Evolutionary conservation across 2,329 filamentous ascomycete genomes (phyloP).

Genomic region (Berkeleyomyces basicola): DNA sequence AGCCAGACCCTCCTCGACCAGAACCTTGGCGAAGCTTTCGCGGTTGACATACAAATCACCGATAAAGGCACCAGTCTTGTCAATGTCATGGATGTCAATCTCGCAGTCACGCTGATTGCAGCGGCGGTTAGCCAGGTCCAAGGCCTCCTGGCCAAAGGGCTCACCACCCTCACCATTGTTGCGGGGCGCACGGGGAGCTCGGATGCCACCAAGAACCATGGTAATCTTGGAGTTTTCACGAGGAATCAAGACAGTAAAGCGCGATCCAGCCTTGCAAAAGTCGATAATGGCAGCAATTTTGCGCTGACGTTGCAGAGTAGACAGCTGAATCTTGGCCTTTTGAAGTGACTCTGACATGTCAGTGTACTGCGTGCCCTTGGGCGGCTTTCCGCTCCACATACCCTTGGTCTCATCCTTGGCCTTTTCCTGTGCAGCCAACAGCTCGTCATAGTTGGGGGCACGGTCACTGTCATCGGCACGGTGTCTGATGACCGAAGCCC

Average conservation of each 20-base stretch:
- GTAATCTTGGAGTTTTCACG: conserved; percentile 90
- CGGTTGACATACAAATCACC: conserved; percentile 85
- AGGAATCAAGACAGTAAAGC: conserved; percentile 82
- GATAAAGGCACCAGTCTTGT: conserved; percentile 96
- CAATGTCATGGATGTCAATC: conserved; percentile 83
- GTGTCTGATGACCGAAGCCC: conserved; percentile 86
- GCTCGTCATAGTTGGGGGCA: conserved; percentile 83
- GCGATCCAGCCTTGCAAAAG: conserved; percentile 91
- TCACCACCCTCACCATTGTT: conserved; percentile 62
- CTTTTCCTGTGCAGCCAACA: conserved; percentile 61
- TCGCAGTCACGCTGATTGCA: conserved; percentile 92
- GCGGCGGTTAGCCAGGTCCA: conserved; percentile 76
- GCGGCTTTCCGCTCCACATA: conserved; percentile 83
- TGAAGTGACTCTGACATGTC: conserved; percentile 88
- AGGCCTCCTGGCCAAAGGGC: conserved; percentile 86
- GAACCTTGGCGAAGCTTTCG: conserved; percentile 84
- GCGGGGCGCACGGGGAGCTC: conserved; percentile 72
- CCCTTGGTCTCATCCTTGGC: conserved; percentile 83
- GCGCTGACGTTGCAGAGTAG: conserved; percentile 75
- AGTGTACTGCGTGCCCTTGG: conserved; percentile 64
- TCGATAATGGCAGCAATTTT: conserved; percentile 87
- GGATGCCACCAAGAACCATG: conserved; percentile 83
- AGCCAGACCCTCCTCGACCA: conserved; percentile 87
- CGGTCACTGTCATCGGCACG: conserved; percentile 88
- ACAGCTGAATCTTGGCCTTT: conserved; percentile 88